A percentile compares a stretch with the other conserved stretches of the same genome.
Conservation (phyloP, 2,329 filamentous ascomycete genomes). For the Colletotrichum lindemuthianum region DNA sequence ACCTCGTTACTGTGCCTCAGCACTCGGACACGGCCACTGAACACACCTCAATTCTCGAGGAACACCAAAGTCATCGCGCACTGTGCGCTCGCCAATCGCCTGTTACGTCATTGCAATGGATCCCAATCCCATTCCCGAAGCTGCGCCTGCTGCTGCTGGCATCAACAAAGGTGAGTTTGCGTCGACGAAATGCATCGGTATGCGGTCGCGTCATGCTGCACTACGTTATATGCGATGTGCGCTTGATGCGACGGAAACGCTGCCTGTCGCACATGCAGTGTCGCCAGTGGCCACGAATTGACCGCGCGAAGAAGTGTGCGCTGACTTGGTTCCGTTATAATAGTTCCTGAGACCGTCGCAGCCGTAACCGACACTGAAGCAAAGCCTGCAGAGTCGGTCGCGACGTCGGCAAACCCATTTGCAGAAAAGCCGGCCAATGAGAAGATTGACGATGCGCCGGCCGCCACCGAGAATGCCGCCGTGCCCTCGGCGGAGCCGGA, state of each 20-base stretch:
- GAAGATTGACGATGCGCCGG: slow-evolving; percentile 20
- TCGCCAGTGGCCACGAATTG: not conserved
- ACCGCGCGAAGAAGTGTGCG: slow-evolving; percentile 8
- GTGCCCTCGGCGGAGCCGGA: slow-evolving; percentile 35
- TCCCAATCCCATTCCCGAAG: slow-evolving; percentile 38
- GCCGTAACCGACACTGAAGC: not conserved
- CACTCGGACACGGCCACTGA: slow-evolving; percentile 26
- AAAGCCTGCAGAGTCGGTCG: slow-evolving; percentile 15
- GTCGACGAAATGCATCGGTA: not conserved
- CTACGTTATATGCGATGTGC: not conserved
- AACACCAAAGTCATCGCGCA: slow-evolving; percentile 11
- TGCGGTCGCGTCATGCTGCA: slow-evolving; percentile 22
- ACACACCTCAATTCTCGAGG: slow-evolving; percentile 4
- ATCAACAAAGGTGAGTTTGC: slow-evolving; percentile 44
- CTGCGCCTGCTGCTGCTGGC: slow-evolving; percentile 37
- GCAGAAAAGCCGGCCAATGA: slow-evolving; percentile 11
- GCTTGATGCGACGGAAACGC: not conserved
- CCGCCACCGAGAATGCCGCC: slow-evolving; percentile 10
- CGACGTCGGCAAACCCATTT: slow-evolving; percentile 11
- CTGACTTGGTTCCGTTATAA: slow-evolving; percentile 10
- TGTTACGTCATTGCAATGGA: slow-evolving; percentile 50
- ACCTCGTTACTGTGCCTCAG: not conserved
- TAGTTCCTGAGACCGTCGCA: slow-evolving; percentile 17
- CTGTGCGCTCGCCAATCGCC: slow-evolving; percentile 24
- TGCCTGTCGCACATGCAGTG: not conserved